These are phyloP conservation scores for Tremella yokohamensis DNA, from an alignment of 768 basidiomycete species.

Conservation along the genomic window DNA sequence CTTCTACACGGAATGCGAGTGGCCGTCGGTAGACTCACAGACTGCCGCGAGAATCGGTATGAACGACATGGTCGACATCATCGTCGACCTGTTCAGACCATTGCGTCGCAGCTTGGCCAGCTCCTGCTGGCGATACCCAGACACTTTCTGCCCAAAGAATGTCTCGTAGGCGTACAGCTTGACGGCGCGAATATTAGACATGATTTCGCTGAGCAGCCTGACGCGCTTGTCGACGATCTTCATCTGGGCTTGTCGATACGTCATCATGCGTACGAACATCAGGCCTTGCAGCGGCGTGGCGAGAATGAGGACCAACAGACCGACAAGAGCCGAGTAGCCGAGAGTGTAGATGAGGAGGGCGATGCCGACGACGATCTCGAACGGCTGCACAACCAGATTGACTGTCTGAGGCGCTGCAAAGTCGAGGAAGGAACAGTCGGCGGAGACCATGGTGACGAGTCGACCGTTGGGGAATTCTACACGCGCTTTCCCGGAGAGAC, in stretches of 20 bases:
- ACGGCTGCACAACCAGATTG: constrained; percentile 55
- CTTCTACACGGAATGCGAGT: background rate
- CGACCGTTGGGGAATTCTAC: constrained; percentile 63
- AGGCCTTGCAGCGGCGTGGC: constrained; percentile 60
- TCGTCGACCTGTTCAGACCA: constrained; percentile 9
- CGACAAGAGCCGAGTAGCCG: constrained; percentile 67
- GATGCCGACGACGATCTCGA: constrained; percentile 62
- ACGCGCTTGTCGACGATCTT: constrained; percentile 67
- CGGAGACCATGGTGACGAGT: constrained; percentile 67
- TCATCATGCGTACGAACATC: constrained; percentile 34
- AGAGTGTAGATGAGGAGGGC: constrained; percentile 65
- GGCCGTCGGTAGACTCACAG: constrained; percentile 17
- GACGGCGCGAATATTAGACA: constrained; percentile 66
- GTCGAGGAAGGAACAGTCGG: constrained; percentile 31
- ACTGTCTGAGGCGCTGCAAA: constrained; percentile 22
- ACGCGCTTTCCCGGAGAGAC: constrained; percentile 63
- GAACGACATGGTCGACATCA: constrained; percentile 47
- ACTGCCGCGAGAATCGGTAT: constrained; percentile 59
- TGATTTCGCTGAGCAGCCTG: constrained; percentile 63
- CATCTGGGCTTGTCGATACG: constrained; percentile 50
- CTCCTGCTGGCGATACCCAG: constrained; percentile 26
- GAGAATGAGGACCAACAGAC: constrained; percentile 53
- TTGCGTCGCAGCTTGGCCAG: constrained; percentile 11
- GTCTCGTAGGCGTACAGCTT: constrained; percentile 63
- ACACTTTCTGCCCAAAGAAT: constrained; percentile 37